Evolutionary conservation across 2,329 filamentous ascomycete genomes (phyloP), one percentile per base, ranked within the genome.

Genomic region (Acrocalymma vagum): DNA sequence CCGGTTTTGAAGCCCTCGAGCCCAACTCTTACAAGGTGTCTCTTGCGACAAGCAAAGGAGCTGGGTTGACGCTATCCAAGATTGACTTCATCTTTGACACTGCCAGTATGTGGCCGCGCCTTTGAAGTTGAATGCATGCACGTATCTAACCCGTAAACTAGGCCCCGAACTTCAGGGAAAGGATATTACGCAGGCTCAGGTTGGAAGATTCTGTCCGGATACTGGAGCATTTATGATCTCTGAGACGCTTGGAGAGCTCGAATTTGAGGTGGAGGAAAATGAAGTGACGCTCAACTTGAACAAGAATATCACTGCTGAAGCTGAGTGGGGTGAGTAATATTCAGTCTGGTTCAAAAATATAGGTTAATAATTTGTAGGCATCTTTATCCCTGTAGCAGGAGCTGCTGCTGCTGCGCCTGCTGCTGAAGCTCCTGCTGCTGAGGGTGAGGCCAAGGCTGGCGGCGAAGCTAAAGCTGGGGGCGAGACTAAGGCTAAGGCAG

Each of bases 41-140:
- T 6, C 51, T 59, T 6, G 45, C 46, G 3, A 33, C 34, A 15
- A 55, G 51, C 26, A 55, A 59, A 28, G 55, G 55, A 9, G 51
- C 15, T n/a, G 55, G 53, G 9, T 35, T 59, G 11, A 53, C 53
- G 1, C 34, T 59, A 6, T 51, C 48, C 15, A 57, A 57, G 43
- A 57, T 59, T n/a, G 55, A 57, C 21, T 59, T 51, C 30, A 46
- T 57, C 20, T 59, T 59, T 25, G 55, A 59, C 27, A n/a, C 44
- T 27, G 36, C 48, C 7, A 49, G 51, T 51, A 34, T 23, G 40
- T 44, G 9, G 5, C 9, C 9, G 25, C 15, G n/a, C n/a, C n/a
- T n/a, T n/a, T n/a, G n/a, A n/a, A n/a, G n/a, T 2, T 15, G 14
- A 9, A 29, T 21, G 8, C 8, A 14, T 9, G 3, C 15, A 13